Percentiles rank a stretch among this genome's conserved stretches.
Conservation (phyloP, 805 yeast species). For the Cyberlindnera maclurae region DNA sequence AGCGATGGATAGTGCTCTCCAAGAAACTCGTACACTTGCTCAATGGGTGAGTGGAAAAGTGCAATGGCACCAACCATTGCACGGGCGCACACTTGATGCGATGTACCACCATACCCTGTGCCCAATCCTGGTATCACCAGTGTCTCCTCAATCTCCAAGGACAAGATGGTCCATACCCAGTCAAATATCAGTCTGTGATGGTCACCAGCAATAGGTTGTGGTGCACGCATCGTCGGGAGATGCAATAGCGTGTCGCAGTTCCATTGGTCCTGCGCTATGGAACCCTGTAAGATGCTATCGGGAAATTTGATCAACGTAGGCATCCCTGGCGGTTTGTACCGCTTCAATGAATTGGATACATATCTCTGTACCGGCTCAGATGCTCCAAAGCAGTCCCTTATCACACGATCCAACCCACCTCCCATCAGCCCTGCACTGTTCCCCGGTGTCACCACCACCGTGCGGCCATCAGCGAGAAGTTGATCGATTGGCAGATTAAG, state of each 20-base stretch:
- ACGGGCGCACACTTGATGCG: constrained; percentile 25
- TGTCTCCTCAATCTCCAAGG: constrained; percentile 6
- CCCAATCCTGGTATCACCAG: constrained; percentile 32
- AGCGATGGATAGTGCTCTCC: constrained; percentile 1
- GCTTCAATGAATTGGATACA: constrained; percentile 23
- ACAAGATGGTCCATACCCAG: constrained; percentile 30
- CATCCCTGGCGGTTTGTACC: constrained; percentile 19
- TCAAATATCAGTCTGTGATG: constrained; percentile 28
- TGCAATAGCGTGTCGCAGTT: constrained; percentile 26
- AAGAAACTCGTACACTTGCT: constrained; percentile 1
- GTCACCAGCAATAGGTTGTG: constrained; percentile 15
- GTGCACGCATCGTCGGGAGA: constrained; percentile 35
- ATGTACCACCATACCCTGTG: constrained; percentile 33
- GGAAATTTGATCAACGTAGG: constrained; percentile 25
- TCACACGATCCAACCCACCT: constrained; percentile 33
- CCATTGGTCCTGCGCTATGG: constrained; percentile 25
- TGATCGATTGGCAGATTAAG: background rate
- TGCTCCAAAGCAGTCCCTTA: constrained; percentile 24
- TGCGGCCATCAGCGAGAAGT: background rate
- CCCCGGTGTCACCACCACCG: constrained; percentile 34
- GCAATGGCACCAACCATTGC: constrained; percentile 31
- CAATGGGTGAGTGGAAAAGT: constrained; percentile 9
- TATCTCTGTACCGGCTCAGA: constrained; percentile 21
- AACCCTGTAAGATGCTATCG: constrained; percentile 9
- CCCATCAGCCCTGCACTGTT: constrained; percentile 33